Percentiles rank a stretch among this genome's conserved stretches.
phyloP scores from a whole-genome alignment of 345 rosid genomes.

The Eucalyptus dawsonii region DNA sequence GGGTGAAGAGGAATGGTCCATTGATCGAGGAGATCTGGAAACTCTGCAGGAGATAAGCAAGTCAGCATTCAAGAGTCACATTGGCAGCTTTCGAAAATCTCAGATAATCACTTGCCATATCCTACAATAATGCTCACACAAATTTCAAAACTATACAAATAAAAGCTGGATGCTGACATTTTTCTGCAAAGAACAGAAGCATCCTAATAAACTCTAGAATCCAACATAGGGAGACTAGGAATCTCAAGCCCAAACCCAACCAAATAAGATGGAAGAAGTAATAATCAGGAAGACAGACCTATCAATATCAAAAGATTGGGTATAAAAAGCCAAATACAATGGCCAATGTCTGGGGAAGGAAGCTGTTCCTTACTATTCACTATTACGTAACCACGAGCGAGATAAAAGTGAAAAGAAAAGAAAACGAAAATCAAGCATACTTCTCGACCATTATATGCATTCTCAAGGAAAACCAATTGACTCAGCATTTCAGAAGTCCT shows the following conservation, averaged over 20 bases:
- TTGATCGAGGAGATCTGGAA: slow-evolving; percentile 20
- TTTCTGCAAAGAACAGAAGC: background rate
- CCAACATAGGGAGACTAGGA: background rate
- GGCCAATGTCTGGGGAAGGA: background rate
- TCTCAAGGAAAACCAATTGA: background rate
- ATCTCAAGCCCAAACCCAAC: background rate
- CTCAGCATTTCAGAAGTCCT: background rate
- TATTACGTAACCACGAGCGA: background rate
- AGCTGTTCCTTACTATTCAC: background rate
- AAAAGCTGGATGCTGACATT: background rate
- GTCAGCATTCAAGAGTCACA: background rate
- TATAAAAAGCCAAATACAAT: background rate
- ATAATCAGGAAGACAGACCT: background rate
- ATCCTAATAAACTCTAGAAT: background rate
- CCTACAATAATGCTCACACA: background rate
- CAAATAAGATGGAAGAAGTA: background rate
- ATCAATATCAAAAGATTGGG: background rate
- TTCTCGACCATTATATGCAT: background rate
- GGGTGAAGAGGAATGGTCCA: slow-evolving; percentile 19
- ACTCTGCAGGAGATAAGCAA: slow-evolving; percentile 7
- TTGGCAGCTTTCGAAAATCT: background rate
- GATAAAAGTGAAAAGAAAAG: background rate
- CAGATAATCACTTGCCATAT: background rate
- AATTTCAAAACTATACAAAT: background rate
- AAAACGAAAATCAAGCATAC: background rate